Evolutionary conservation across 306 rosid species (phyloP), one percentile per base, ranked within the genome.

Genomic region (Luffa aegyptiaca): DNA sequence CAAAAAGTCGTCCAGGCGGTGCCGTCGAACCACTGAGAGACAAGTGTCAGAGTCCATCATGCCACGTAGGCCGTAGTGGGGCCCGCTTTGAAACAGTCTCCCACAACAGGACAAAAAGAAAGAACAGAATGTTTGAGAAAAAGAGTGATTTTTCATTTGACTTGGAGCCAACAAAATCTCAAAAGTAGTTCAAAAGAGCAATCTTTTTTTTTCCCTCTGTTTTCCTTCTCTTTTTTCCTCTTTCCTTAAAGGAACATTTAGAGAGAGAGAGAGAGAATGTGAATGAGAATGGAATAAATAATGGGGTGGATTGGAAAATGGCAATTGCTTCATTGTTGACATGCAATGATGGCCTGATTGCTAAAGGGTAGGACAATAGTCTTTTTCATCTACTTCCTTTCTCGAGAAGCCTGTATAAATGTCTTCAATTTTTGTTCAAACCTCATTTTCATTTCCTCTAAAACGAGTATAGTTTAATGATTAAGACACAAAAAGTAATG

Each of bases 1-100:
- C 35, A 18, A 20, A 31, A 79, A 75, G 68, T 86, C 85, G 44
- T 69, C 39, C 10, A 10, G 79, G 84, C 85, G 86, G 89, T 83
- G 85, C 86, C 83, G 90, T 16, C 83, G 75, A 77, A 73, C 88
- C 83, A 66, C n/a, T 84, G 77, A 35, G 71, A 63, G 63, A 75
- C 75, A 80, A 77, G 75, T 78, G 75, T 78, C 80, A 21, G 46
- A 69, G 21, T 76, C 76, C 17, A 10, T 12, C 3, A 53, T 52
- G 83, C 84, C 90, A 74, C 80, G 64, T 80, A 73, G 74, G 79
- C 62, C 81, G 77, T 77, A 79, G 21, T 57, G 52, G 78, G 49
- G 62, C 81, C 79, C 16, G 31, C 75, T 12, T 57, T 1, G 79
- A n/a, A 71, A 59, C 70, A 51, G 35, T 83, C 74, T 66, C 76